Conservation (phyloP, 2,329 filamentous ascomycete genomes). For the Talaromyces pinophilus region DNA sequence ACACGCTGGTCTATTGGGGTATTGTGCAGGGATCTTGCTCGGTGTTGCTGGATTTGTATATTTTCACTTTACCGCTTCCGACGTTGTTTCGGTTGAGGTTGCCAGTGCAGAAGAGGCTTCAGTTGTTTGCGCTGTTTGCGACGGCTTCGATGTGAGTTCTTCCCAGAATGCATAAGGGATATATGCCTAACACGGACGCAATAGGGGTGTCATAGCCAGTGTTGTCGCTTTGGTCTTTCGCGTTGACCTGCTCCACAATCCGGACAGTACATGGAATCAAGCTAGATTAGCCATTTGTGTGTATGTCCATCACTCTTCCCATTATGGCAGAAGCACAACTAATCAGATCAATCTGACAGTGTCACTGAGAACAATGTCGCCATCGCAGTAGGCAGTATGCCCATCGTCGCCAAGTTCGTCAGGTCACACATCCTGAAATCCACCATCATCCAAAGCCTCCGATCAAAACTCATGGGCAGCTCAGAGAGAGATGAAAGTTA, state of each 20-base stretch:
- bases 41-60: constrained; percentile 2
- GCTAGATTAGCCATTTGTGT: constrained; percentile 4
- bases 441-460: not conserved
- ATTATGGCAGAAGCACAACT: not conserved
- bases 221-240: constrained; percentile 3
- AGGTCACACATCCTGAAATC: not conserved
- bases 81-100: not conserved
- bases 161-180: no score
- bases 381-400: not conserved
- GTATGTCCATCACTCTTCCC: not conserved
- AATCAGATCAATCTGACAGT: not conserved
- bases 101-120: not conserved
- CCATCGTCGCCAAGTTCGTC: constrained; percentile 3
- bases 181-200: not conserved
- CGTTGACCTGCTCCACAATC: not conserved
- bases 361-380: constrained; percentile 6
- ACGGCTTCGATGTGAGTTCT: constrained; percentile 1
- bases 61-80: not conserved
- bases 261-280: constrained; percentile 2
- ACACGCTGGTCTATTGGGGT: not conserved
- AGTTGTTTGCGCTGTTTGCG: constrained; percentile 3
- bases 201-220: constrained; percentile 7
- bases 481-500: not conserved
- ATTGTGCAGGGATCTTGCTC: constrained; percentile 6
- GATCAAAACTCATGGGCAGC: constrained; percentile 1